A percentile compares a stretch with the other conserved stretches of the same genome.
Conservation (phyloP, 1,139 yeast species). For the Candida sanyaensis region DNA sequence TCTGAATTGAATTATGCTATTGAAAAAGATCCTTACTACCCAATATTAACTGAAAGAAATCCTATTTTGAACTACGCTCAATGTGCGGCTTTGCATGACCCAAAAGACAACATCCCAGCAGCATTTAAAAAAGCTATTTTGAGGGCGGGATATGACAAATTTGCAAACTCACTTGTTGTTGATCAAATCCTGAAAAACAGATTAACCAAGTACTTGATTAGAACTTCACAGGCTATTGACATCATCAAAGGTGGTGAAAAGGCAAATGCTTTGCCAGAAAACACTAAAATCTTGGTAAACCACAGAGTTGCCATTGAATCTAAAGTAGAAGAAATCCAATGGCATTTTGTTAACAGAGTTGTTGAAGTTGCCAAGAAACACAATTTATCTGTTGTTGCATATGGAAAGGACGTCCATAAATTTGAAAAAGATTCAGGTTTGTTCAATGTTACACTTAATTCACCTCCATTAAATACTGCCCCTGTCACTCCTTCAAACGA, state of each 20-base stretch:
- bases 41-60: slow-evolving; percentile 32
- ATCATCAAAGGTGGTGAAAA: slow-evolving; percentile 41
- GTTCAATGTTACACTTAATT: slow-evolving; percentile 28
- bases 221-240: slow-evolving; percentile 43
- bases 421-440: slow-evolving; percentile 22
- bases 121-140: slow-evolving; percentile 28
- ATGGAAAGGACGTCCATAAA: slow-evolving; percentile 22
- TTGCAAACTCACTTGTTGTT: slow-evolving; percentile 31
- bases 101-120: slow-evolving; percentile 19
- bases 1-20: slow-evolving; percentile 39
- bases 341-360: slow-evolving; percentile 23
- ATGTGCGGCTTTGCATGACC: slow-evolving; percentile 39
- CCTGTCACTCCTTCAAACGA: slow-evolving; percentile 39
- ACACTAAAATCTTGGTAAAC: slow-evolving; percentile 30
- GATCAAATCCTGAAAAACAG: slow-evolving; percentile 17
- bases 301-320: slow-evolving; percentile 33
- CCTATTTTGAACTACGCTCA: slow-evolving; percentile 35
- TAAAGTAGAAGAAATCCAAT: slow-evolving; percentile 21
- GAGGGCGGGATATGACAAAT: slow-evolving; percentile 34
- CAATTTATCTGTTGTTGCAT: slow-evolving; percentile 23
- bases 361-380: slow-evolving; percentile 31
- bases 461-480: slow-evolving; percentile 20
- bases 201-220: slow-evolving; percentile 27
- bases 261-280: slow-evolving; percentile 45
- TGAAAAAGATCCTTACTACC: slow-evolving; percentile 38